Evolutionary conservation across 2,329 filamentous ascomycete species (phyloP).

Genomic region (Xylariaceae sp.): DNA sequence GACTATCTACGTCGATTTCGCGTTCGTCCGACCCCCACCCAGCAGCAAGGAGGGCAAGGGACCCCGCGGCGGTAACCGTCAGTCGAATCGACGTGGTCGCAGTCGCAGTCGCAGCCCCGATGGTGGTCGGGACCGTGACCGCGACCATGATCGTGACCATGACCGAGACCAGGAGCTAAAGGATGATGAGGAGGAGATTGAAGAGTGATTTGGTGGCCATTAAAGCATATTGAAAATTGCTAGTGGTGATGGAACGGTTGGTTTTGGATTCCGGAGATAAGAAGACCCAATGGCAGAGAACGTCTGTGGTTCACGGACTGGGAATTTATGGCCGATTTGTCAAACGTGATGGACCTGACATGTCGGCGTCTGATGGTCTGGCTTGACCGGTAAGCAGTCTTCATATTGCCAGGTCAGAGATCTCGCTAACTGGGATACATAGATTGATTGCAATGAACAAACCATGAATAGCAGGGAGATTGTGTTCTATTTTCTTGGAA

Average conservation of each 20-base stretch:
- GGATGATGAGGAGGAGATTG: background rate
- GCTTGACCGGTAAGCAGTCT: constrained; percentile 14
- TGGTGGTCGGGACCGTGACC: constrained; percentile 27
- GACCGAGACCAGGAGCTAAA: constrained; percentile 23
- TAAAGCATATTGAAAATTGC: no score
- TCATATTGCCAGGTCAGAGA: background rate
- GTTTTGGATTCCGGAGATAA: background rate
- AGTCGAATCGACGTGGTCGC: constrained; percentile 37
- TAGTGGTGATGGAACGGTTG: no score
- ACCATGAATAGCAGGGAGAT: background rate
- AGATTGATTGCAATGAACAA: background rate
- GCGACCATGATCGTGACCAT: constrained; percentile 8
- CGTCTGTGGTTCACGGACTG: constrained; percentile 13
- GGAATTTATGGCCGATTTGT: constrained; percentile 30
- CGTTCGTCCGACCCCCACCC: constrained; percentile 74
- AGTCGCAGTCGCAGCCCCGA: constrained; percentile 44
- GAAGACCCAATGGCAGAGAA: constrained; percentile 2
- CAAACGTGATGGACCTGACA: constrained; percentile 28
- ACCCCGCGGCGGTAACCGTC: constrained; percentile 38
- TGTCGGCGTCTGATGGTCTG: constrained; percentile 26
- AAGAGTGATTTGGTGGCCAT: background rate
- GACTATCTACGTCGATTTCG: constrained; percentile 76
- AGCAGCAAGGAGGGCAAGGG: constrained; percentile 39
- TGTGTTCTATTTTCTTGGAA: background rate
- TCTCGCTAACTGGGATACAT: constrained; percentile 4